Evolutionary conservation across 2,329 filamentous ascomycete species (phyloP), one percentile per base, ranked within the genome.

Genomic region (Nigrospora oryzae): DNA sequence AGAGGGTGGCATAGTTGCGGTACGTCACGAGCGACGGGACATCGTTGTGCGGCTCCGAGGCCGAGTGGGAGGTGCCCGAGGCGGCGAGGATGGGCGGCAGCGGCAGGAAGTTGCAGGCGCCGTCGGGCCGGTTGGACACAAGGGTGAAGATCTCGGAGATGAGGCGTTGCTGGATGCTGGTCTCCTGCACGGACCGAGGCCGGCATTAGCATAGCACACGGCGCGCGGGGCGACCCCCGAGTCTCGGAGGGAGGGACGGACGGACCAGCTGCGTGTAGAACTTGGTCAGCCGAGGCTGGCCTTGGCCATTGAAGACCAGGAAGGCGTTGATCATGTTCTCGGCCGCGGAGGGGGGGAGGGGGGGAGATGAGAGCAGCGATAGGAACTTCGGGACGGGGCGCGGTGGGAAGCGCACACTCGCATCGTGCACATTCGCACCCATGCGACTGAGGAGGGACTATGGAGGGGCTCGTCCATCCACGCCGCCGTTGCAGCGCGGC

Each of bases 101-200:
- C 30, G 93, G 93, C 5, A 98, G 81, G 69, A 98, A 98, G 70
- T 98, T 98, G 73, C 93, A 98, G 48, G 90, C 89, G 31, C 89
- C 90, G n/a, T 83, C 69, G 3, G 93, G 86, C 0, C 93, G 87
- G 64, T 95, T 90, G 50, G 90, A 86, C 39, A 98, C 93, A 48
- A 98, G 86, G 31, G 85, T 85, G 69, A 97, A 98, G 67, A 98
- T 98, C 65, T 98, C 93, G 42, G 87, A 89, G 54, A 98, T 95
- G 47, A 98, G 82, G 37, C 90, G 86, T 70, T 98, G 93, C 65
- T 98, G 91, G 35, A 96, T 94, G 66, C 86, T 88, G 17, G 93
- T 97, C 68, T 98, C 93, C 93, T 97, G 58, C 40, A 33, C 11
- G 16, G 30, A 10, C 17, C n/a, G 1, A 37, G 23, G 36, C 13